phyloP scores from a whole-genome alignment of 2,329 filamentous ascomycete species.

The Ramichloridium luteum region DNA sequence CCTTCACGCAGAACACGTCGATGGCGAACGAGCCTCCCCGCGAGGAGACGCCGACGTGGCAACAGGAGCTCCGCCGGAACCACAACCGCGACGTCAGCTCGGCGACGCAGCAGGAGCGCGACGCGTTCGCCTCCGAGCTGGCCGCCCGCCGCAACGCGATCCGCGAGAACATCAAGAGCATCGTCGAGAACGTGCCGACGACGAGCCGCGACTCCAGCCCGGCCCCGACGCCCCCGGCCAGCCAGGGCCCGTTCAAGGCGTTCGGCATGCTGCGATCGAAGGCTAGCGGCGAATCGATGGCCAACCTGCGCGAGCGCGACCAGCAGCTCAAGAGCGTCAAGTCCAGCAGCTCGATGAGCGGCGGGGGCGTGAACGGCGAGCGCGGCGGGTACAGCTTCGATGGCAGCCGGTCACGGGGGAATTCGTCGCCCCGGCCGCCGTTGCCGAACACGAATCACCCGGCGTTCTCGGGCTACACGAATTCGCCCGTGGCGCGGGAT shows the following conservation, averaged over 20 bases:
- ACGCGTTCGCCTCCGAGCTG: conserved; percentile 63
- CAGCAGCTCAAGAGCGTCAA: conserved; percentile 28
- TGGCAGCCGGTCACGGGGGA: conserved; percentile 13
- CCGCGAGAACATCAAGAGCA: conserved; percentile 59
- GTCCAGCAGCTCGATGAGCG: conserved; percentile 10
- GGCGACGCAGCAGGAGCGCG: conserved; percentile 44
- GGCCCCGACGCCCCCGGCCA: conserved; percentile 22
- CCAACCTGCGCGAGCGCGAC: conserved; percentile 38
- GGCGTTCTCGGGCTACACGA: conserved; percentile 11
- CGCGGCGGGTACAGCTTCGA: conserved; percentile 16
- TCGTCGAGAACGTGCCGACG: conserved; percentile 51
- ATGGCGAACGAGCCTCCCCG: conserved; percentile 7
- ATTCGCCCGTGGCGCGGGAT: conserved; percentile 27
- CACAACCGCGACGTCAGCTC: conserved; percentile 40
- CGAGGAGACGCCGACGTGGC: conserved; percentile 30
- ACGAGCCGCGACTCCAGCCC: conserved; percentile 25
- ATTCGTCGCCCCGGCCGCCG: conserved; percentile 15
- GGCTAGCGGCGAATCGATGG: conserved; percentile 55
- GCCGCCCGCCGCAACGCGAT: conserved; percentile 59
- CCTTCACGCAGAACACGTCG: background rate
- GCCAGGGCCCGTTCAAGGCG: conserved; percentile 38
- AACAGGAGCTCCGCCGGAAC: conserved; percentile 35
- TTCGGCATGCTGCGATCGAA: conserved; percentile 54
- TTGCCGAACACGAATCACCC: conserved; percentile 14
- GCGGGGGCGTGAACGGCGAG: conserved; percentile 5